These are phyloP conservation scores for Apostasia ramifera DNA, from an alignment of 106 monocot species.

Conservation along the genomic window DNA sequence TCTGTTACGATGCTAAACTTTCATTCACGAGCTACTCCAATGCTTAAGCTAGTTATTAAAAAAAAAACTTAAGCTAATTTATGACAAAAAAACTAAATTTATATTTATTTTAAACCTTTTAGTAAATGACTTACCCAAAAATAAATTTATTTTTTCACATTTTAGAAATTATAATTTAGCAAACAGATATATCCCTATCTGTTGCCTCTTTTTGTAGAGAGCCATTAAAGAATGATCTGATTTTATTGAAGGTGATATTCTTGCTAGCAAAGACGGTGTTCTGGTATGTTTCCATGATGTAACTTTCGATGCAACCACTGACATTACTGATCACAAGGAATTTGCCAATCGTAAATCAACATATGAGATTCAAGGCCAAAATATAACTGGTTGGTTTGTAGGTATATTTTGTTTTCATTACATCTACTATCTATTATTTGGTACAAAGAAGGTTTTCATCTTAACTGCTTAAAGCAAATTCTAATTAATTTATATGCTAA, in stretches of 20 bases:
- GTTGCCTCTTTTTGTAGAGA: slow-evolving; percentile 29
- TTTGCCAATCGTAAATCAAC: slow-evolving; percentile 56
- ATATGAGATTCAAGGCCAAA: slow-evolving; percentile 64
- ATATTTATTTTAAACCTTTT: no score
- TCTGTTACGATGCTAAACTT: no score
- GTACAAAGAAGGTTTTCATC: no score
- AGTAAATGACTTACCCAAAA: background rate
- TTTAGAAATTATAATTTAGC: background rate
- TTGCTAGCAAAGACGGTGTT: slow-evolving; percentile 73
- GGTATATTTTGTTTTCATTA: slow-evolving; percentile 26
- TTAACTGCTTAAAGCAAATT: no score
- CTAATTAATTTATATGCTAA: no score
- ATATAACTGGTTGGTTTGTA: slow-evolving; percentile 68
- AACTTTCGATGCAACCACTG: slow-evolving; percentile 71
- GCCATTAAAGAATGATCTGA: slow-evolving; percentile 93
- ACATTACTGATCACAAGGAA: slow-evolving; percentile 60
- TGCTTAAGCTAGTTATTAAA: no score
- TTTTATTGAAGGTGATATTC: slow-evolving; percentile 92
- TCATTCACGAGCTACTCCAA: no score
- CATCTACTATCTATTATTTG: no score
- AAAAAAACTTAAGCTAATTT: no score
- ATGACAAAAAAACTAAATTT: no score
- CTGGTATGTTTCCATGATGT: slow-evolving; percentile 96
- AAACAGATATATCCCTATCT: background rate
- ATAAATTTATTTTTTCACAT: background rate